A percentile compares a stretch with the other conserved stretches of the same genome.
phyloP scores from a whole-genome alignment of 2,329 filamentous ascomycete genomes.

The Aspergillus tamarii region DNA sequence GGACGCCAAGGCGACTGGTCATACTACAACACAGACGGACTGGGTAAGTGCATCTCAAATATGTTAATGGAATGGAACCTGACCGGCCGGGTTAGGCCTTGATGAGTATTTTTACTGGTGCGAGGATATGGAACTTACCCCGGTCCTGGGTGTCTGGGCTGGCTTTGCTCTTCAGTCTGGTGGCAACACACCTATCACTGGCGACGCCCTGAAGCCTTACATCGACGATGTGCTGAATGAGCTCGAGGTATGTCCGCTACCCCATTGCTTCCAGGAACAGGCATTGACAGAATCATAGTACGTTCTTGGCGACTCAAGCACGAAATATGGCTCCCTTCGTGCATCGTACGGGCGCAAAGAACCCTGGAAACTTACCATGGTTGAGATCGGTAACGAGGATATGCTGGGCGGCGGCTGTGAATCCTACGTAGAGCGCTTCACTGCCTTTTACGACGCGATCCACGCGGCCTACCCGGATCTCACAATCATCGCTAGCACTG shows the following conservation, averaged over 20 bases:
- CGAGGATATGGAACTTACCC: conserved; percentile 60
- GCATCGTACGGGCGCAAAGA: conserved; percentile 61
- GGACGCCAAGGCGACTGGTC: conserved; percentile 59
- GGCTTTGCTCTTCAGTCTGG: conserved; percentile 59
- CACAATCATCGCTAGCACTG: conserved; percentile 54
- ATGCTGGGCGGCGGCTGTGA: conserved; percentile 55
- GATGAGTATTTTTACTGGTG: conserved; percentile 63
- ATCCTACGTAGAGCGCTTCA: conserved; percentile 58
- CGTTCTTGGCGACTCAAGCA: conserved; percentile 56
- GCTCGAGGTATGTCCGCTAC: conserved; percentile 49
- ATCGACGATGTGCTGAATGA: conserved; percentile 63
- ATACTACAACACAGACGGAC: conserved; percentile 62
- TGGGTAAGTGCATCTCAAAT: conserved; percentile 44
- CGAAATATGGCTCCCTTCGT: conserved; percentile 60
- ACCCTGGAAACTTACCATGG: conserved; percentile 60
- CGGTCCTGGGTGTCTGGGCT: conserved; percentile 59
- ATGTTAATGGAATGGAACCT: neutral
- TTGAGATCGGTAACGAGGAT: conserved; percentile 70
- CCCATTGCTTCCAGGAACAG: neutral
- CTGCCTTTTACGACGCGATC: conserved; percentile 61
- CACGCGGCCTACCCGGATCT: conserved; percentile 57
- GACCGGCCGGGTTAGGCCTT: conserved; percentile 32
- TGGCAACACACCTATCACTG: conserved; percentile 48
- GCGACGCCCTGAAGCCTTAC: conserved; percentile 56
- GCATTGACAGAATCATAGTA: conserved; percentile 41